Base-by-base conservation (phyloP, 75 land plant species). In the Cupressus sempervirens region DNA sequence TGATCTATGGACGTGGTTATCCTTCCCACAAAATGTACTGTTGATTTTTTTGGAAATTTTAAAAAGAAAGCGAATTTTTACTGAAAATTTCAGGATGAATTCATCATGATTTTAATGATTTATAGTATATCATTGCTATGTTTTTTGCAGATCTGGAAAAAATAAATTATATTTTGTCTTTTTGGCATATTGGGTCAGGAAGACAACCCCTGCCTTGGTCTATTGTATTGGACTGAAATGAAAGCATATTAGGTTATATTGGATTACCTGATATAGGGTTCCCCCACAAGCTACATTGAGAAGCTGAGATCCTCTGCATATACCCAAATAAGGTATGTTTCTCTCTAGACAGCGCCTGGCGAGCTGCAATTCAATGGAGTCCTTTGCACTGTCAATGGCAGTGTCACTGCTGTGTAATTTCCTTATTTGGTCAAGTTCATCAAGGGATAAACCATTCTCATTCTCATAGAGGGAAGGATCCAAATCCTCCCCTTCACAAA, bases 401-500 rank as follows among this genome's bases (percentile, higher is more conserved):
- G 95, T 94, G 83, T 97, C 96, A 83, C 99, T 94, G 72, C 92
- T 85, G 86, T 97, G 99, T 14, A 91, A 62, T 1, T 41, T 76
- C 74, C 88, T 86, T 34, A 97, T 93, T 84, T 96, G 96, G 9
- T 90, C 96, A 16, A 95, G 34, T 43, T 97, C 99, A 29, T 48
- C 53, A 4, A 14, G 38, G 3, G 98, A 90, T 30, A 95, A 86
- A 40, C 75, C 74, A 1, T 90, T 73, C 11, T 43, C 7, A 2
- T 85, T 81, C 1, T 91, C 88, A 76, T 96, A 96, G 14, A 89
- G 88, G 1, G 94, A 89, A 0, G 99, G 96, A 77, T 96, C 98
- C 58, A 97, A 87, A 81, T 97, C 99, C 85, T 97, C 99, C 3
- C 99, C 99, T 81, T 97, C 98, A 83, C 98, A 97, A 41, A 97